phyloP scores from a whole-genome alignment of 768 basidiomycete genomes.

The Gymnopilus dilepis region DNA sequence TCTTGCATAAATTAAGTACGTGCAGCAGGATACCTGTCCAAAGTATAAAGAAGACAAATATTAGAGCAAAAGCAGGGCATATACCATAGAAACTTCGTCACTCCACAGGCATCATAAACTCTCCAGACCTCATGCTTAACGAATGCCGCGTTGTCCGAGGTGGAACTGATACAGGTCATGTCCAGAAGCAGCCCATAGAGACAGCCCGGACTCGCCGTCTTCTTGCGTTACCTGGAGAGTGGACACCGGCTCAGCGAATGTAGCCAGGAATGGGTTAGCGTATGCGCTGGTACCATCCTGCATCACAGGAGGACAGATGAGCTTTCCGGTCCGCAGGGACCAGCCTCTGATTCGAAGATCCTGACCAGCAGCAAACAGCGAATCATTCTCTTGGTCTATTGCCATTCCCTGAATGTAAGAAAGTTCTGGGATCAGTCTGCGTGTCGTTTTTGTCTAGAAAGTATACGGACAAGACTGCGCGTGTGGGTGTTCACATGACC shows the following conservation, averaged over 20 bases:
- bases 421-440: constrained; percentile 2
- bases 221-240: constrained; percentile 58
- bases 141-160: constrained; percentile 44
- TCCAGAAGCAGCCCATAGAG: constrained; percentile 60
- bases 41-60: too few species aligned
- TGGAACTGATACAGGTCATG: constrained; percentile 51
- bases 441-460: too few species aligned
- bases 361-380: constrained; percentile 73
- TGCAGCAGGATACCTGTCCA: too few species aligned
- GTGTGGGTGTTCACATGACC: constrained; percentile 67
- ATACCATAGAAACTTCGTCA: too few species aligned
- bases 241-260: constrained; percentile 44
- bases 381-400: constrained; percentile 57
- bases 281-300: background rate
- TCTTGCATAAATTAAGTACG: too few species aligned
- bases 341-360: constrained; percentile 70
- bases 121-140: background rate
- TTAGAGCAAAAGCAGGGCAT: background rate
- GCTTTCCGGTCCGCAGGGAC: constrained; percentile 64
- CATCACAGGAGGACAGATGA: constrained; percentile 33
- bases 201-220: constrained; percentile 34
- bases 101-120: too few species aligned
- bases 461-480: constrained; percentile 51
- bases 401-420: constrained; percentile 56
- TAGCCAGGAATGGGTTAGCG: constrained; percentile 37